These are phyloP conservation scores for Spirogloea muscicola DNA, from an alignment of 139 green algal species.

Conservation along the genomic window DNA sequence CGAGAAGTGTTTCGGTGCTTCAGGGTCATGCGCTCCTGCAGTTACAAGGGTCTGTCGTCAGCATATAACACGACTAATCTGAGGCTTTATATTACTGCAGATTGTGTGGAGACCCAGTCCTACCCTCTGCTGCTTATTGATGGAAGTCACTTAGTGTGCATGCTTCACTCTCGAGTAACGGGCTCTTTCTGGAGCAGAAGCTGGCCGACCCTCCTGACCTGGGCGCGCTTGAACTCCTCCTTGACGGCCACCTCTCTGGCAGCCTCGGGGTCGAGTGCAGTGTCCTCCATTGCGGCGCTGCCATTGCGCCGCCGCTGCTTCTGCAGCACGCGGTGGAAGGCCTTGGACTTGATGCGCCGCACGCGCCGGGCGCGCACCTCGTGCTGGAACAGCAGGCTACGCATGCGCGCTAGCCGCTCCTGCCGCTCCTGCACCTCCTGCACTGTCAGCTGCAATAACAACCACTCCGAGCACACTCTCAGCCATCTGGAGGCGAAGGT, in stretches of 20 bases:
- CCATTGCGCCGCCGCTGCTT: constrained; percentile 46
- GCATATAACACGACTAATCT: not conserved
- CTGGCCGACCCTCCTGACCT: constrained; percentile 50
- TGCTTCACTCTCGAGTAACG: not conserved
- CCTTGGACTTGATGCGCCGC: constrained; percentile 84
- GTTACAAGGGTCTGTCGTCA: not conserved
- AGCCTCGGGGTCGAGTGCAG: constrained; percentile 22
- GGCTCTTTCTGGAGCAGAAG: constrained; percentile 50
- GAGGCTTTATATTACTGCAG: not conserved
- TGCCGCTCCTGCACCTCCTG: constrained; percentile 71
- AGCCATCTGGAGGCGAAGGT: constrained; percentile 29
- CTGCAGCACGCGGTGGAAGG: constrained; percentile 45
- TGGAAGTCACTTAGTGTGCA: not conserved
- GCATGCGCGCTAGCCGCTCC: constrained; percentile 55
- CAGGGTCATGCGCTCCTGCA: constrained; percentile 84
- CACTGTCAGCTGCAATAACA: constrained; percentile 57
- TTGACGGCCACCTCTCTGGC: constrained; percentile 24
- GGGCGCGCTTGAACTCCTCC: constrained; percentile 30
- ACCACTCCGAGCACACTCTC: constrained; percentile 3
- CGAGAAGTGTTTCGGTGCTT: constrained; percentile 86
- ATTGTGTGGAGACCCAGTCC: not conserved
- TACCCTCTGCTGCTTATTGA: not conserved
- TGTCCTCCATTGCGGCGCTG: not conserved
- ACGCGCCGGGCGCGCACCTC: constrained; percentile 83
- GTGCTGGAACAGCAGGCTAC: constrained; percentile 82